These are phyloP conservation scores for Excoecaria cochinchinensis DNA, from an alignment of 345 rosid species.

Conservation along the genomic window DNA sequence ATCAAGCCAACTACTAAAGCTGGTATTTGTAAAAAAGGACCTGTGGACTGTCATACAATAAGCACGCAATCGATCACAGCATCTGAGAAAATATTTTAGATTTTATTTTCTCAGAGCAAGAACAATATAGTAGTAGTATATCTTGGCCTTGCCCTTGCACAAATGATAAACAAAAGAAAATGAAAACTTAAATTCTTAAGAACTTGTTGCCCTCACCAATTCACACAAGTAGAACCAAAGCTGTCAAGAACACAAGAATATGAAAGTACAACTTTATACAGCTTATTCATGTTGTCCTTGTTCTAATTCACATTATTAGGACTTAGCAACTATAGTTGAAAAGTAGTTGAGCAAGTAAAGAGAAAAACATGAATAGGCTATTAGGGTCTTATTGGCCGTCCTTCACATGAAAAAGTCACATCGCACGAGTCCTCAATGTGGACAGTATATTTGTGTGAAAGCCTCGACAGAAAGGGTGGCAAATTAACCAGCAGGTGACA, in stretches of 20 bases:
- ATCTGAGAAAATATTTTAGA: neutral
- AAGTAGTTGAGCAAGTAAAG: neutral
- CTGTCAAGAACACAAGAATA: neutral
- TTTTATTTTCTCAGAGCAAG: neutral
- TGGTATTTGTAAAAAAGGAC: no score
- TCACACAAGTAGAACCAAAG: neutral
- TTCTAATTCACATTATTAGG: neutral
- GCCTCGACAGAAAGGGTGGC: slow-evolving; percentile 31
- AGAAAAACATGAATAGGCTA: neutral
- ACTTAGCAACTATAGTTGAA: neutral
- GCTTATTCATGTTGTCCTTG: neutral
- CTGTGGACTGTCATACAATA: neutral
- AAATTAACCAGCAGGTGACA: slow-evolving; percentile 27
- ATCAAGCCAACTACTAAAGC: no score
- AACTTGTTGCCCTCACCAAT: neutral
- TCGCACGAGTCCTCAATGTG: slow-evolving; percentile 22
- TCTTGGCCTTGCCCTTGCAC: neutral
- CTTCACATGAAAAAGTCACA: slow-evolving; percentile 26
- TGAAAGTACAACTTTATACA: neutral
- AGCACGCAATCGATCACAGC: neutral
- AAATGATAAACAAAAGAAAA: neutral
- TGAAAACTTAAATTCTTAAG: neutral
- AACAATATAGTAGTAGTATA: neutral
- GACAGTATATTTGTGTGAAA: slow-evolving; percentile 22
- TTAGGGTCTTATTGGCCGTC: slow-evolving; percentile 2